Evolutionary conservation across 2,329 filamentous ascomycete genomes (phyloP), one percentile per base, ranked within the genome.

Genomic region (Canariomyces notabilis): DNA sequence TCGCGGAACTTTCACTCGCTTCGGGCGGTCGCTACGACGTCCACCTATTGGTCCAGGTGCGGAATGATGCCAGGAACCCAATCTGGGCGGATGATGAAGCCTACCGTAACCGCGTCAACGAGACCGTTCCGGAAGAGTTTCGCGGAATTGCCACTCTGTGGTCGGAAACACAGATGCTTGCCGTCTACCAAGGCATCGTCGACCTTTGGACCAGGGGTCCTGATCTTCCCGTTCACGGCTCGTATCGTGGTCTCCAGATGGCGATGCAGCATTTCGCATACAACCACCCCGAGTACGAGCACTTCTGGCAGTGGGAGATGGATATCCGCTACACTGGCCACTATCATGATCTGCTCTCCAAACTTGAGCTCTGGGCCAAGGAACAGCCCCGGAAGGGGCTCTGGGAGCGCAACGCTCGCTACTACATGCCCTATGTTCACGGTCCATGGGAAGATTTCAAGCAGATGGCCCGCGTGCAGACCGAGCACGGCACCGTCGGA

Each of bases 261-360:
- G 89, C 90, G 0, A 83, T 97, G 71, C 90, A 96, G 61, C 87
- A 91, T 65, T 97, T 97, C 63, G 87, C 90, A 5, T 82, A 90
- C 60, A 78, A 81, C 58, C 89, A 95, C 65, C 86, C 87, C 1
- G 89, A 95, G 64, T 95, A 90, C 61, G 88, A 94, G 38, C 87
- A 82, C 67, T 89, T 89, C 66, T 95, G 89, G 89, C 87, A 95
- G 56, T 94, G 89, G 87, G 89, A 95, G 65, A 91, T 95, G 83
- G 89, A 95, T 59, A 81, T 90, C 36, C 83, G 89, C 22, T 95
- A 94, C 64, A 93, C 86, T 0, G 89, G 89, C 29, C 89, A 95
- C 66, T 91, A 87, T 70, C 89, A 85, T 55, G 80, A 87, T 51
- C 66, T 88, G 16, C 77, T 91, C 59, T 77, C 80, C 55, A 84